Evolutionary conservation across 495 filamentous ascomycete species (phyloP).

Genomic region (Talaromyces borbonicus): DNA sequence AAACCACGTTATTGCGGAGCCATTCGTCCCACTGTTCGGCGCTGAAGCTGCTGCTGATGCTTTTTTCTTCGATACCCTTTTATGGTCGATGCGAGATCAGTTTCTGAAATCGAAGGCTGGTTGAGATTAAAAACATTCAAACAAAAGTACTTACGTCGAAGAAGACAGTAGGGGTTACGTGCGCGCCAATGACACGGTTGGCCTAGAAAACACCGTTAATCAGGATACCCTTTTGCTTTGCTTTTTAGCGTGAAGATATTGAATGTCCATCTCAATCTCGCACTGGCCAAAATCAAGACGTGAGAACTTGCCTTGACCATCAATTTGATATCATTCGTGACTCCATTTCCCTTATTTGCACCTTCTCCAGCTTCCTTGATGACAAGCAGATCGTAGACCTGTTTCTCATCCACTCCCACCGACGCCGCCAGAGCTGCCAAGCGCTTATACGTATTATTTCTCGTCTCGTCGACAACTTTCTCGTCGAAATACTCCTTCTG

Average conservation of each 20-base stretch:
- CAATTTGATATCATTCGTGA: slow-evolving; percentile 75
- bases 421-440: slow-evolving; percentile 58
- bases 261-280: not conserved
- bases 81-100: slow-evolving; percentile 15
- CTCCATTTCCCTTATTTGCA: slow-evolving; percentile 65
- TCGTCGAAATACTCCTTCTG: slow-evolving; percentile 75
- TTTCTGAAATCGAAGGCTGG: slow-evolving; percentile 1
- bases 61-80: slow-evolving; percentile 66
- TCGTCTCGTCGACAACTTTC: slow-evolving; percentile 65
- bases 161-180: slow-evolving; percentile 82
- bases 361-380: slow-evolving; percentile 51
- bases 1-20: slow-evolving; percentile 67
- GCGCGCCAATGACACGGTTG: slow-evolving; percentile 65
- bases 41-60: slow-evolving; percentile 69
- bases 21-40: slow-evolving; percentile 76
- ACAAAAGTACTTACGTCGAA: slow-evolving; percentile 50
- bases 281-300: slow-evolving; percentile 1
- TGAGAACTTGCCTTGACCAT: slow-evolving; percentile 55
- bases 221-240: not conserved
- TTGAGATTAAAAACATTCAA: too few relatives aligned
- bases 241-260: slow-evolving; percentile 1
- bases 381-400: slow-evolving; percentile 53
- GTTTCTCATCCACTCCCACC: slow-evolving; percentile 55
- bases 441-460: slow-evolving; percentile 76
- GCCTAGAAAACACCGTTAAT: slow-evolving; percentile 23